phyloP scores from a whole-genome alignment of 2,329 filamentous ascomycete genomes.

The Meredithiella fracta region DNA sequence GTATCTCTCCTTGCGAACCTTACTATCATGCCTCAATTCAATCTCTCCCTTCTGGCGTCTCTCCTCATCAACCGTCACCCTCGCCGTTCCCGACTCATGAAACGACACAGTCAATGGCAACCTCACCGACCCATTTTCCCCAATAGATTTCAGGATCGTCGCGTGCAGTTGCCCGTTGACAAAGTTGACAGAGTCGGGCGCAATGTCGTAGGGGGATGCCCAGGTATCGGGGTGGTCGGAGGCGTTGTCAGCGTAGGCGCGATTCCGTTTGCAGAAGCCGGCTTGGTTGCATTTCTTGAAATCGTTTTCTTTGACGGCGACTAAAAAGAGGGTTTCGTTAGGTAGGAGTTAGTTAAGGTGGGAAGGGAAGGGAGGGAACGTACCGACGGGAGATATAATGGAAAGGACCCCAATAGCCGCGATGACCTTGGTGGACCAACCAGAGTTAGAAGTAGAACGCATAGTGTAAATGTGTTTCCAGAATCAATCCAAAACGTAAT shows the following conservation, averaged over 20 bases:
- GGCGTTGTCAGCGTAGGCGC: constrained; percentile 70
- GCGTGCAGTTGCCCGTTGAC: constrained; percentile 67
- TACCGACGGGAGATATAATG: constrained; percentile 12
- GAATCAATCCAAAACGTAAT: constrained; percentile 2
- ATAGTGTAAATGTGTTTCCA: background rate
- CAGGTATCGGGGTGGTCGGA: constrained; percentile 48
- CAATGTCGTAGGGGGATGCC: constrained; percentile 65
- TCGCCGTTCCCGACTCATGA: constrained; percentile 72
- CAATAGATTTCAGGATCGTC: constrained; percentile 64
- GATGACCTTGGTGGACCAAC: constrained; percentile 12
- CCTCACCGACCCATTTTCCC: constrained; percentile 47
- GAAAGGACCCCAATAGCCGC: constrained; percentile 9
- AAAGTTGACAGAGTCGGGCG: constrained; percentile 55
- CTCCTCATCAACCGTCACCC: constrained; percentile 83
- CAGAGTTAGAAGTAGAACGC: constrained; percentile 9
- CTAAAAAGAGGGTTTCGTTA: constrained; percentile 27
- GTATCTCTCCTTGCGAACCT: constrained; percentile 78
- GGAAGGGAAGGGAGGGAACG: background rate
- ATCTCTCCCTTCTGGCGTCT: constrained; percentile 79
- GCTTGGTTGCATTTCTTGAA: constrained; percentile 96
- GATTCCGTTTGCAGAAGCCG: constrained; percentile 92
- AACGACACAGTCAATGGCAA: constrained; percentile 78
- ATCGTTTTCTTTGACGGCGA: constrained; percentile 80
- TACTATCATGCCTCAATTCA: constrained; percentile 68
- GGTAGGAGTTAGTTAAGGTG: background rate